Base-by-base conservation (phyloP, 1,284 basidiomycete genomes). In the Anthracocystis walkeri region DNA sequence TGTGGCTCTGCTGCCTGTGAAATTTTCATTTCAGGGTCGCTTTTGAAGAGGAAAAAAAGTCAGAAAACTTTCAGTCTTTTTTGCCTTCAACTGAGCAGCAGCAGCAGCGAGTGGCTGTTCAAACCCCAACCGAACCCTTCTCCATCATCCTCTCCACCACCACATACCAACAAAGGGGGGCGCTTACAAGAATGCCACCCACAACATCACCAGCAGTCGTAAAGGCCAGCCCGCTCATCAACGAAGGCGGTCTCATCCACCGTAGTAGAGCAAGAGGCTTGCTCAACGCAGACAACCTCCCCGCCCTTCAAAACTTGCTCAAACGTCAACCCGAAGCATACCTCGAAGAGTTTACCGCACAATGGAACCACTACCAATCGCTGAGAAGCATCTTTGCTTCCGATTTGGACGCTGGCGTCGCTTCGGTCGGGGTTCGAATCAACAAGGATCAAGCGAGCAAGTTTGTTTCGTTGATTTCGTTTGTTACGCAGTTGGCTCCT, bases 311-410 rank as follows among this genome's bases (percentile, higher is more conserved):
- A 85, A 98, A 98, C 84, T 89, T 99, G 65, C 95, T 99, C 86
- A 99, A 87, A 87, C 90, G 97, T 61, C 94, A 97, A 84, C 93
- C 96, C 2, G 86, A 88, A 7, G 92, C 90, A 0, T 99, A 99
- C 88, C 92, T 91, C 84, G 95, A 98, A 78, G 97, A 99, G 82
- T 99, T 99, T 82, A 85, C 95, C n/a, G 94, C 95, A 75, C 97
- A 99, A 88, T 98, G 95, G 92, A 94, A 95, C 77, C 95, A 98
- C 85, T 98, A 95, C 87, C 90, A 93, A 79, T 93, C 91, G 65
- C 90, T 93, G 63, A 89, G 93, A 45, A 90, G 93, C 82, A 92
- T 98, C 76, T 93, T 95, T 84, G 88, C 82, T 35, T 79, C 75
- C 44, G 77, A 81, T 21, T 55, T 82, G 4, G 79, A 77, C 18